A percentile compares a stretch with the other conserved stretches of the same genome.
These are phyloP conservation scores for Recurvomyces mirabilis DNA, from an alignment of 495 filamentous ascomycete species.

Conservation along the genomic window DNA sequence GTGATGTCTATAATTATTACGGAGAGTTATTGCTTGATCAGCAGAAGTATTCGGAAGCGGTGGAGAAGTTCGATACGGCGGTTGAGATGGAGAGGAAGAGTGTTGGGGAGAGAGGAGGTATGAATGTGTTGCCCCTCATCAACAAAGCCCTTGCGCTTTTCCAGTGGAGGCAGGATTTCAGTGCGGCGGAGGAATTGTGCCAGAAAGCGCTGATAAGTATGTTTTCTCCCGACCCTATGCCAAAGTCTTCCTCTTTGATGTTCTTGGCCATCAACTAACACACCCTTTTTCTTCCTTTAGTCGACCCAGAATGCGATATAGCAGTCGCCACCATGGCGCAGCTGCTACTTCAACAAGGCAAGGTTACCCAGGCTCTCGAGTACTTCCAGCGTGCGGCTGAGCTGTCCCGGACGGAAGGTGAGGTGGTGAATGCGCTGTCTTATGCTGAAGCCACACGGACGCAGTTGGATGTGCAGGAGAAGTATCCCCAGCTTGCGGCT, in stretches of 20 bases:
- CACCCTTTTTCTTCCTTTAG: too few species aligned
- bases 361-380: constrained; percentile 86
- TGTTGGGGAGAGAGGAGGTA: constrained; percentile 57
- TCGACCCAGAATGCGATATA: constrained; percentile 98
- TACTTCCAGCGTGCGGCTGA: constrained; percentile 96
- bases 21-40: constrained; percentile 97
- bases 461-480: constrained; percentile 93
- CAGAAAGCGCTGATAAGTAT: constrained; percentile 94
- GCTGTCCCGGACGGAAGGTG: constrained; percentile 87
- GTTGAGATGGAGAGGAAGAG: constrained; percentile 94
- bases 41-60: constrained; percentile 85
- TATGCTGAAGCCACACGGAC: constrained; percentile 97
- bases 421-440: constrained; percentile 85
- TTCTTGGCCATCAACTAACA: too few species aligned
- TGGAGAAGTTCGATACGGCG: constrained; percentile 95
- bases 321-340: constrained; percentile 99
- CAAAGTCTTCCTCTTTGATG: too few species aligned
- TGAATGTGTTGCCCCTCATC: constrained; percentile 95
- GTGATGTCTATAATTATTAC: constrained; percentile 99
- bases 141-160: constrained; percentile 96
- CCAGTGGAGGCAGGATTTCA: constrained; percentile 95
- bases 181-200: constrained; percentile 89
- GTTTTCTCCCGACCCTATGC: too few species aligned
- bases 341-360: constrained; percentile 93
- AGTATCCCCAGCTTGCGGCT: constrained; percentile 86